Evolutionary conservation across 345 rosid species (phyloP).

Genomic region (Durio zibethinus): DNA sequence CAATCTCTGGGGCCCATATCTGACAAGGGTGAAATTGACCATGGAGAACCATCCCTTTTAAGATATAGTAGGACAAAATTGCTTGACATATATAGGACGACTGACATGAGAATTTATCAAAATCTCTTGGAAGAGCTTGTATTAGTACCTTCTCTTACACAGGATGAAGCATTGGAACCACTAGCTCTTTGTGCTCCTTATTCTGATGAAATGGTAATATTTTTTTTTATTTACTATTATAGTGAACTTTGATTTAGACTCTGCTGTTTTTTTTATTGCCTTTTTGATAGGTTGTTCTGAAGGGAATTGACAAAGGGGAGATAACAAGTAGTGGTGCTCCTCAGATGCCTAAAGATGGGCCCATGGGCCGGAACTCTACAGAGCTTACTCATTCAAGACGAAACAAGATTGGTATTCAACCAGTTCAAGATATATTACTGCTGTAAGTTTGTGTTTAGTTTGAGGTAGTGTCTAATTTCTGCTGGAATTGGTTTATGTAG

Average conservation of each 20-base stretch:
- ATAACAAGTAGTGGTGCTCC: conserved; percentile 79
- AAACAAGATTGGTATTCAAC: conserved; percentile 55
- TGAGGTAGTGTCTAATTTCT: conserved; percentile 2
- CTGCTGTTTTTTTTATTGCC: conserved; percentile 21
- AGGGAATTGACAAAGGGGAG: conserved; percentile 87
- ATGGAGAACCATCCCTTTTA: conserved; percentile 43
- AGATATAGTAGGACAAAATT: conserved; percentile 76
- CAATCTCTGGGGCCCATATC: conserved; percentile 40
- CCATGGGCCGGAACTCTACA: conserved; percentile 40
- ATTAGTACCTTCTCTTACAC: conserved; percentile 67
- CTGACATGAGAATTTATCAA: conserved; percentile 43
- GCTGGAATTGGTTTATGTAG: conserved; percentile 44
- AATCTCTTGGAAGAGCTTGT: conserved; percentile 53
- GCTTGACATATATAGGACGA: conserved; percentile 67
- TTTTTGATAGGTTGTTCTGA: conserved; percentile 54
- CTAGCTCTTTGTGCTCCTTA: conserved; percentile 69
- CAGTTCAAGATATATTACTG: conserved; percentile 17
- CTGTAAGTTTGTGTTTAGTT: conserved; percentile 12
- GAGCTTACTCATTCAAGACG: conserved; percentile 58
- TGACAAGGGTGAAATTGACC: conserved; percentile 58
- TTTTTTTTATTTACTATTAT: neutral
- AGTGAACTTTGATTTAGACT: conserved; percentile 12
- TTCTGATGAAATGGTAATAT: conserved; percentile 75
- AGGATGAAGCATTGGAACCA: conserved; percentile 70
- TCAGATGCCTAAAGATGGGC: conserved; percentile 67